Conservation (phyloP, 495 filamentous ascomycete species). For the Hypoxylon trugodes region DNA sequence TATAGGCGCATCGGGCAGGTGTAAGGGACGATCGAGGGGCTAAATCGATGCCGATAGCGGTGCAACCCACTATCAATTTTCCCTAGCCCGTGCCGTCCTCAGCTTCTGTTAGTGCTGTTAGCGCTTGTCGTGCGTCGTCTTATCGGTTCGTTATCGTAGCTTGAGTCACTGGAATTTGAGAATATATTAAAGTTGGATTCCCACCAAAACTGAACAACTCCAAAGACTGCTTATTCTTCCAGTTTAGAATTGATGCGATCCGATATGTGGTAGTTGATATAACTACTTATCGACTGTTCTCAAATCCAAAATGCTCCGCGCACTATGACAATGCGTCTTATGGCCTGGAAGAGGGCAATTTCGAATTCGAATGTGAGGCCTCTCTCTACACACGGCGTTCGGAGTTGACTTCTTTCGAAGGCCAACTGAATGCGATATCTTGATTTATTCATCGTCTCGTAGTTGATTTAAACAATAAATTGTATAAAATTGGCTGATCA, state of each 20-base stretch:
- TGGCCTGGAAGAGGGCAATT: slow-evolving; percentile 44
- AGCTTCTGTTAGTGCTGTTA: neutral
- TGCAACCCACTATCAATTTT: slow-evolving; percentile 14
- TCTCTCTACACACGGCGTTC: neutral
- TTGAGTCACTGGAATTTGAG: slow-evolving; percentile 35
- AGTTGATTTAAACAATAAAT: neutral
- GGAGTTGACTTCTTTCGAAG: neutral
- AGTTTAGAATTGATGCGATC: neutral
- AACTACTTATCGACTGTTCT: slow-evolving; percentile 8
- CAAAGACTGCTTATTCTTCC: neutral
- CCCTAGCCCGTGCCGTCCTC: neutral
- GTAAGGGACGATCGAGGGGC: slow-evolving; percentile 3
- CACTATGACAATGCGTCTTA: slow-evolving; percentile 43
- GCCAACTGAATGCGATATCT: neutral
- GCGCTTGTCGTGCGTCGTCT: slow-evolving; percentile 16
- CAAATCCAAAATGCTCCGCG: slow-evolving; percentile 39
- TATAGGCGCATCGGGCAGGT: slow-evolving; percentile 12
- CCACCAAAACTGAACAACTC: neutral
- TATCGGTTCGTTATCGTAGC: slow-evolving; percentile 25
- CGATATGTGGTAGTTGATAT: slow-evolving; percentile 24
- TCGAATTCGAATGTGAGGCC: slow-evolving; percentile 43
- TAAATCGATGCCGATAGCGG: slow-evolving; percentile 30
- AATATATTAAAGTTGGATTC: slow-evolving; percentile 20
- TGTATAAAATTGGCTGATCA: slow-evolving; percentile 3
- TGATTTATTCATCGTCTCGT: neutral